Evolutionary conservation across 1,284 basidiomycete genomes (phyloP).

Genomic region (Heliocybe sulcata): DNA sequence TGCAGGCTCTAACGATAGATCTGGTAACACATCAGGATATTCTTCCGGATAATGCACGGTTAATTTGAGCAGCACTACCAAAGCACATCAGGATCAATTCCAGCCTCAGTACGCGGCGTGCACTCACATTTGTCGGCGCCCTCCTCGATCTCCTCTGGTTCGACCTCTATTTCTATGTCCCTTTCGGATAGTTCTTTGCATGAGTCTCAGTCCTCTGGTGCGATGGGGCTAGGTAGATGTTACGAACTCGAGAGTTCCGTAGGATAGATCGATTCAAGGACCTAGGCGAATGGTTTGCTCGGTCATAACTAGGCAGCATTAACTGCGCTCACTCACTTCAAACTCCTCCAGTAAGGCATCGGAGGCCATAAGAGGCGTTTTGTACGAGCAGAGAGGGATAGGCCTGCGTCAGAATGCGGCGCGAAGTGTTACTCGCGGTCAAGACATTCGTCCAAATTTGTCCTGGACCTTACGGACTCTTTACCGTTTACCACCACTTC

Average conservation of each 20-base stretch:
- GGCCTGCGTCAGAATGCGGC: no score
- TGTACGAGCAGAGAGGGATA: neutral
- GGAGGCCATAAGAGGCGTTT: conserved; percentile 38
- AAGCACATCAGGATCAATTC: neutral
- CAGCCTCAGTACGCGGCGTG: conserved; percentile 1
- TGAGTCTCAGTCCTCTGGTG: conserved; percentile 36
- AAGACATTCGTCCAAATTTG: no score
- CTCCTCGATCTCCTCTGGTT: conserved; percentile 75
- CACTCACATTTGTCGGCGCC: conserved; percentile 52
- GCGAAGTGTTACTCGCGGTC: no score
- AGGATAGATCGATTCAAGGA: conserved; percentile 93
- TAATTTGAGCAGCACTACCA: conserved; percentile 69
- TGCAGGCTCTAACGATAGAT: conserved; percentile 58
- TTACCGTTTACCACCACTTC: no score
- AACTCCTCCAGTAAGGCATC: conserved; percentile 76
- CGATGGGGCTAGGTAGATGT: conserved; percentile 7
- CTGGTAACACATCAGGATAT: conserved; percentile 76
- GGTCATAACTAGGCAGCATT: conserved; percentile 7
- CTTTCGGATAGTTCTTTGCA: conserved; percentile 78
- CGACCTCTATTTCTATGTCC: conserved; percentile 79
- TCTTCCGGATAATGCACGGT: conserved; percentile 62
- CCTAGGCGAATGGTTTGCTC: conserved; percentile 35
- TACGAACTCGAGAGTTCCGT: conserved; percentile 87
- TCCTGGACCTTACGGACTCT: no score
- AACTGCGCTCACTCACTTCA: conserved; percentile 49